Evolutionary conservation across 2,329 filamentous ascomycete genomes (phyloP), one percentile per base, ranked within the genome.

Genomic region (Penicillium sp.): DNA sequence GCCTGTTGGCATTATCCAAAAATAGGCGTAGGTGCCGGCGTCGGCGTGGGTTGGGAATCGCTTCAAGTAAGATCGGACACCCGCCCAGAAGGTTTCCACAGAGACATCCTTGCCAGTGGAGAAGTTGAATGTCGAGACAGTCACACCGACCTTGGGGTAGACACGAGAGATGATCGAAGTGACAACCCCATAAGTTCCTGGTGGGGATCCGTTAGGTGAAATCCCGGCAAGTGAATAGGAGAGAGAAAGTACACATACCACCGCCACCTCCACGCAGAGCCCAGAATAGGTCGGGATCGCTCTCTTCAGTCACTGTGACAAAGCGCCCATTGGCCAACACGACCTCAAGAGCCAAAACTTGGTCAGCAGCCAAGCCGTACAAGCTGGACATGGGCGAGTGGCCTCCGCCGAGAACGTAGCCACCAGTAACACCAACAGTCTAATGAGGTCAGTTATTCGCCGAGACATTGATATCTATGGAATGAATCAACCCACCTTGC

Each of bases 261-360:
- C 45, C 52, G 9, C 52, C 45, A 3, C 52, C 52, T 20, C 52
- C 52, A 29, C 76, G 76, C 1, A 87, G 69, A 2, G 85, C 86
- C 85, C 85, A 89, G 72, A 84, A 88, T 1, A 88, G 73, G 50
- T 87, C 85, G 0, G 73, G 55, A 60, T 87, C 82, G 32, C 78
- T 56, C 24, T 63, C 40, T 43, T 68, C 56, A 1, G 62, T 64
- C 22, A 66, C 66, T 3, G 68, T 70, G 8, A 69, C 57, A 16
- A 70, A 67, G n/a, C 55, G 60, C 14, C 68, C 68, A 18, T 63
- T 61, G 9, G 65, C 54, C 4, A 66, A 53, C 1, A 70, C 68
- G 24, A 69, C 62, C 29, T 69, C 65, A 4, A 68, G 53, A 5
- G 66, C 62, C 10, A 70, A 50, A 11, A 67, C 66, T 39, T 70